Percentiles rank a stretch among this genome's conserved stretches.
Conservation (phyloP, 192 early-diverging fungal species). For the Umbelopsis sp. region DNA sequence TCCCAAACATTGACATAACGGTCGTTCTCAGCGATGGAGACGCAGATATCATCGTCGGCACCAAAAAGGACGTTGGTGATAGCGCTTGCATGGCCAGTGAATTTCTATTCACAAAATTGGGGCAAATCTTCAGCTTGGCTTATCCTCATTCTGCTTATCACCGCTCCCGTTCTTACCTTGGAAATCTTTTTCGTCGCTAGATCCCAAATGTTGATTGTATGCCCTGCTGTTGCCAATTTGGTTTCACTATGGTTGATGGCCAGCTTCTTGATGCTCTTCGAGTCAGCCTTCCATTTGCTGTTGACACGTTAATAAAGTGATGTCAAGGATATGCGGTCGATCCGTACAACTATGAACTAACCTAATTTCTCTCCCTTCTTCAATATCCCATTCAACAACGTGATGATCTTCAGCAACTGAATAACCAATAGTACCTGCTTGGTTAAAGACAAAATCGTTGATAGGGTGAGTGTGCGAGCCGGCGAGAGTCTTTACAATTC, state of each 20-base stretch:
- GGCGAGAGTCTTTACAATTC: constrained; percentile 39
- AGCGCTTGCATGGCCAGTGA: constrained; percentile 54
- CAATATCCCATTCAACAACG: constrained; percentile 58
- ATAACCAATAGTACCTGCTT: constrained; percentile 47
- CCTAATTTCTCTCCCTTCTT: constrained; percentile 42
- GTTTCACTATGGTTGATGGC: constrained; percentile 51
- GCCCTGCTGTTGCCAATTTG: constrained; percentile 54
- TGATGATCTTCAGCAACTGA: constrained; percentile 50
- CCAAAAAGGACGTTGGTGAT: constrained; percentile 50
- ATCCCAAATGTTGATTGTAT: constrained; percentile 59
- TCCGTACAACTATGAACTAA: not conserved
- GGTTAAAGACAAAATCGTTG: constrained; percentile 52
- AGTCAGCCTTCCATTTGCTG: constrained; percentile 56
- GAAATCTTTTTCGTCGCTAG: constrained; percentile 39
- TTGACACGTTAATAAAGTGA: not conserved
- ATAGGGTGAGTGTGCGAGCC: constrained; percentile 50
- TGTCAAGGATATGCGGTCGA: not conserved
- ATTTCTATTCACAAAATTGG: constrained; percentile 24
- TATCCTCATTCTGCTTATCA: not conserved
- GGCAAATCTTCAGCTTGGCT: not conserved
- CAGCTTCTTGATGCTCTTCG: constrained; percentile 47
- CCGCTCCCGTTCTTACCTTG: constrained; percentile 29
- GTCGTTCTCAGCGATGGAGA: constrained; percentile 51
- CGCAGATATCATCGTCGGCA: constrained; percentile 45
- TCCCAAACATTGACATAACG: constrained; percentile 62